Evolutionary conservation across 768 basidiomycete genomes (phyloP), one percentile per base, ranked within the genome.

Genomic region (Tylopilus rubrobrunneus): DNA sequence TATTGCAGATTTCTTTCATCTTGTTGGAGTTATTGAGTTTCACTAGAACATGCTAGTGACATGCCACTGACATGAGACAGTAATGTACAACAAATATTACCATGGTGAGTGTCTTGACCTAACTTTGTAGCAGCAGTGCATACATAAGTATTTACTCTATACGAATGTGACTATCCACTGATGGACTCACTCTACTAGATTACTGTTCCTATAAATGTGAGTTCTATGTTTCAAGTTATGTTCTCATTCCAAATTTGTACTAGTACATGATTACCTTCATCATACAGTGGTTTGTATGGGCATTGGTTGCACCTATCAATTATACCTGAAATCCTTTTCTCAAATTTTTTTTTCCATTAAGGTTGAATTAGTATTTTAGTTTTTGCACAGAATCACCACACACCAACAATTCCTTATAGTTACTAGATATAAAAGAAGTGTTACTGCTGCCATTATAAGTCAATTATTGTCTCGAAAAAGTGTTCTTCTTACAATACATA

Each of bases 291-390:
- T 39, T 39, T 12, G 37, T 19, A 39, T 39, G 37, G 12, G 12
- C 12, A 1, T 43, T 31, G 19, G 21, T 23, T 21, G 12, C 11
- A 12, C 19, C 3, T 17, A 21, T 39, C 27, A 10, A 43, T 43
- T 7, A 9, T 43, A 10, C 31, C 34, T 23, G 10, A 34, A 2
- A 17, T 14, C 2, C 21, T 3, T 2, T 34, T 8, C 17, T 12
- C 27, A 61, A 58, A n/a, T 25, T 61, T 62, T 31, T 62, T 55
- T 33, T 60, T 41, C 12, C 56, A 60, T 29, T 53, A 53, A 27
- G 50, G 60, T 17, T 60, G 60, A 59, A 60, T 60, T 39, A 60
- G 60, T 59, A 15, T 0, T 58, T 39, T 1, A 11, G n/a, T 37
- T 27, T 41, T 8, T 50, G 6, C 1, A 1, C 4, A n/a, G 3